Conservation (phyloP, 192 early-diverging fungal species). For the Irineochytrium annulatum region DNA sequence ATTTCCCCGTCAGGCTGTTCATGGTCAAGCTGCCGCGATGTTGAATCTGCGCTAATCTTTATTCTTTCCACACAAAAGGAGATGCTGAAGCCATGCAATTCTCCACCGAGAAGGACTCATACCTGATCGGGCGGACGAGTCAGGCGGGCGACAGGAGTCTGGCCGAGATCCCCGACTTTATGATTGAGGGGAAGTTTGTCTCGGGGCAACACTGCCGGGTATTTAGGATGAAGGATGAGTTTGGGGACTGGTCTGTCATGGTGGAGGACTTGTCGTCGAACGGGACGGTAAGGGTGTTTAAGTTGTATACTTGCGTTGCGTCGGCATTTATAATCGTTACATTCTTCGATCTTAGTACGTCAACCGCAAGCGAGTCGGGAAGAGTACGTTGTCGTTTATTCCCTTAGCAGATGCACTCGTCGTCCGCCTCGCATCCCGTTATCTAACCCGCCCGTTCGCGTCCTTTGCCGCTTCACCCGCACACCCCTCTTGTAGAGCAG, state of each 20-base stretch:
- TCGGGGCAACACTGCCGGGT: conserved; percentile 10
- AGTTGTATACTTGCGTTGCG: neutral
- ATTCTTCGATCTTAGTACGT: conserved; percentile 11
- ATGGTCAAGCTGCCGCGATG: too few relatives aligned
- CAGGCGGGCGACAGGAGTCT: neutral
- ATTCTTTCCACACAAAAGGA: neutral
- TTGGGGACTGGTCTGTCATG: conserved; percentile 1
- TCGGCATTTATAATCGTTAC: neutral
- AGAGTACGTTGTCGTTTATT: neutral
- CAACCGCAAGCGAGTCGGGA: conserved; percentile 12
- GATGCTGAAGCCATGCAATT: neutral
- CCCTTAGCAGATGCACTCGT: too few relatives aligned
- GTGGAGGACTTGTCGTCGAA: conserved; percentile 8
- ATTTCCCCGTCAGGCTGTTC: too few relatives aligned
- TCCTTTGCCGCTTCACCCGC: neutral
- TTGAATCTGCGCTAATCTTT: too few relatives aligned
- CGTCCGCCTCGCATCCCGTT: neutral
- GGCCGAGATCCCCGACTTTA: neutral
- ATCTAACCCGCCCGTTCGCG: neutral
- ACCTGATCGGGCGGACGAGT: neutral
- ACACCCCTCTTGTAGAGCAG: neutral
- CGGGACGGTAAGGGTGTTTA: conserved; percentile 6
- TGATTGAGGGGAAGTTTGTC: neutral
- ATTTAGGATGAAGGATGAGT: conserved; percentile 1
- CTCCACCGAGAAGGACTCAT: neutral